Conservation (phyloP, 768 basidiomycete genomes). For the Daedaleopsis nitida region DNA sequence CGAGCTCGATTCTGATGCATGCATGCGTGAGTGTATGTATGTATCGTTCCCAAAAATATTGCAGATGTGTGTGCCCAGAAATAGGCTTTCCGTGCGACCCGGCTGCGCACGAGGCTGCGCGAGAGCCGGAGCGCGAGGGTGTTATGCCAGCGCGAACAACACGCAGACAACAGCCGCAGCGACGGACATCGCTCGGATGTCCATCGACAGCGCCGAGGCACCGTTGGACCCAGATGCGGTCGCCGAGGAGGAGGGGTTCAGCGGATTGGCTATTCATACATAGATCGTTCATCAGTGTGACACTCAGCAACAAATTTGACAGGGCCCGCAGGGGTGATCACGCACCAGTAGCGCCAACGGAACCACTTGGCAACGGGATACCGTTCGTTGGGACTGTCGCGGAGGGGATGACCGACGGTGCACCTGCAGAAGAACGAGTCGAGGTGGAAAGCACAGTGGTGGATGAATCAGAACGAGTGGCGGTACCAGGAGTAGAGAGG, state of each 20-base stretch:
- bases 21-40: too few species aligned
- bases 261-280: background rate
- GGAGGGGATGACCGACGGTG: slow-evolving; percentile 17
- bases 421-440: slow-evolving; percentile 14
- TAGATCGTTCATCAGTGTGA: background rate
- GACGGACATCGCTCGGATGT: slow-evolving; percentile 4
- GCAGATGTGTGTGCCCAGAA: too few species aligned
- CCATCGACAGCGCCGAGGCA: background rate
- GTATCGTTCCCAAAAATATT: too few species aligned
- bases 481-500: background rate
- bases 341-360: background rate
- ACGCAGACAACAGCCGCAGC: slow-evolving; percentile 11
- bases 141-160: slow-evolving; percentile 10
- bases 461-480: slow-evolving; percentile 3
- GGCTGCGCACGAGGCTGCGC: too few species aligned
- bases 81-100: too few species aligned
- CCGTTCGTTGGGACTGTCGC: slow-evolving; percentile 22
- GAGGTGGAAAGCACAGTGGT: slow-evolving; percentile 1
- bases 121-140: too few species aligned
- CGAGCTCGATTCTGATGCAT: too few species aligned
- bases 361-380: slow-evolving; percentile 20
- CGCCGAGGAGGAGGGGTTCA: background rate
- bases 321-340: background rate
- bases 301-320: too few species aligned
- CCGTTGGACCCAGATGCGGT: background rate